Percentiles rank a stretch among this genome's conserved stretches.
phyloP scores from a whole-genome alignment of 2,329 filamentous ascomycete genomes.

The Mycosphaerella sp. region DNA sequence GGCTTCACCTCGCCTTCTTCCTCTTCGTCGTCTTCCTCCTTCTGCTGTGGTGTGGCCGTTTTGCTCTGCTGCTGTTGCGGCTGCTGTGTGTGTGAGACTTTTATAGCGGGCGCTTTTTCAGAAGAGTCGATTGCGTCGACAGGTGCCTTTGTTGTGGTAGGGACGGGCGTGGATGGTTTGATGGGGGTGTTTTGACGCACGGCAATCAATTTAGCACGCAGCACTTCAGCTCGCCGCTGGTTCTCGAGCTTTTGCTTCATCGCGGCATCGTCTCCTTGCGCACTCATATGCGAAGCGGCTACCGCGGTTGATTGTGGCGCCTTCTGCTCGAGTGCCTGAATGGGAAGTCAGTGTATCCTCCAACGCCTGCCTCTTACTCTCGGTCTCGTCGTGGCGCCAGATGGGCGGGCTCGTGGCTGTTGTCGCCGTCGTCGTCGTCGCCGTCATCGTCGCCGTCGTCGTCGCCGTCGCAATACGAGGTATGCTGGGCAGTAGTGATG shows the following conservation, averaged over 20 bases:
- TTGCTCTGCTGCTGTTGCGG: neutral
- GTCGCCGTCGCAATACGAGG: neutral
- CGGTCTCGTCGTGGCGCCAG: neutral
- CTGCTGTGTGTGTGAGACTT: neutral
- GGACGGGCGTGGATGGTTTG: slow-evolving; percentile 5
- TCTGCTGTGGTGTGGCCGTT: neutral
- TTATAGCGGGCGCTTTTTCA: neutral
- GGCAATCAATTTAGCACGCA: slow-evolving; percentile 28
- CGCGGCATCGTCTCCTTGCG: slow-evolving; percentile 3
- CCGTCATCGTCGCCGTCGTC: neutral
- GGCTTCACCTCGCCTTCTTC: neutral
- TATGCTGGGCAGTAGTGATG: neutral
- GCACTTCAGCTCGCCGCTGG: slow-evolving; percentile 30
- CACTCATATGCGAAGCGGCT: neutral
- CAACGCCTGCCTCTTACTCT: neutral
- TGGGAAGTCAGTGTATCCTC: slow-evolving; percentile 18
- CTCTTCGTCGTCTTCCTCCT: neutral
- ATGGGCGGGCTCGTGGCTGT: neutral
- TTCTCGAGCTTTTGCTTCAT: slow-evolving; percentile 25
- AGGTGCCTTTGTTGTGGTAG: neutral
- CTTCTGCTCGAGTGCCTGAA: slow-evolving; percentile 11
- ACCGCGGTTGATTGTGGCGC: neutral
- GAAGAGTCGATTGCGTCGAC: neutral
- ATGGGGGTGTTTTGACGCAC: slow-evolving; percentile 23
- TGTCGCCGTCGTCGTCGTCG: neutral